Evolutionary conservation across 441 rosid genomes (phyloP).

Genomic region (Populus tomentosa): DNA sequence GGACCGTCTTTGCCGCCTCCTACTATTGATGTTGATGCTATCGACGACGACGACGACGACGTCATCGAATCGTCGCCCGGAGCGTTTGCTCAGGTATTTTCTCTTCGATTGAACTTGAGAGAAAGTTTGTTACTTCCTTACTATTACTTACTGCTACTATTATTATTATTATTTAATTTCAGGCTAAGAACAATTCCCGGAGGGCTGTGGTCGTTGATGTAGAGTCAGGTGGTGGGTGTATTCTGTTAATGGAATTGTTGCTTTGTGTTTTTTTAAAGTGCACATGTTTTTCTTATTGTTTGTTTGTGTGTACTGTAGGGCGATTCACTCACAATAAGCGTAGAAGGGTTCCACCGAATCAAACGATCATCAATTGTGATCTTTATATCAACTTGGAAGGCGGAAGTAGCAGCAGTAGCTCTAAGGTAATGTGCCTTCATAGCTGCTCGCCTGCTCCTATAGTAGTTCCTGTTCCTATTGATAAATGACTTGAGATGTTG

Average conservation of each 20-base stretch:
- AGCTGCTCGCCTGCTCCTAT: neutral
- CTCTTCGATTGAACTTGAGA: neutral
- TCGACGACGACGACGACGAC: conserved; percentile 92
- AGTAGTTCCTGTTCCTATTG: neutral
- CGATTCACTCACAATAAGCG: conserved; percentile 38
- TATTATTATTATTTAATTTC: conserved; percentile 10
- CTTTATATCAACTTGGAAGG: conserved; percentile 39
- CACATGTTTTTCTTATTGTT: neutral
- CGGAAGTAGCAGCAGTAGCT: conserved; percentile 23
- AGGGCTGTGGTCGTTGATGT: conserved; percentile 42
- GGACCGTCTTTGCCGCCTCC: conserved; percentile 32
- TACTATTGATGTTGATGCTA: conserved; percentile 61
- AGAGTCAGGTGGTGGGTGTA: conserved; percentile 48
- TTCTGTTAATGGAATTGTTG: neutral
- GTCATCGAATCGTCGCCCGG: conserved; percentile 73
- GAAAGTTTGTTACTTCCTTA: neutral
- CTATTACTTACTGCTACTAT: neutral
- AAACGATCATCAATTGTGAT: conserved; percentile 39
- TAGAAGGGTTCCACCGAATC: conserved; percentile 38
- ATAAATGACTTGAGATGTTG: neutral
- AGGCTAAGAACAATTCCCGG: conserved; percentile 69
- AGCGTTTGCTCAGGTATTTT: conserved; percentile 73
- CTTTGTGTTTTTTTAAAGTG: conserved; percentile 6
- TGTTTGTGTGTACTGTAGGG: conserved; percentile 30
- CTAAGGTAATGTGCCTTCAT: conserved; percentile 30